phyloP scores from a whole-genome alignment of 345 rosid species.

The Populus euphratica region DNA sequence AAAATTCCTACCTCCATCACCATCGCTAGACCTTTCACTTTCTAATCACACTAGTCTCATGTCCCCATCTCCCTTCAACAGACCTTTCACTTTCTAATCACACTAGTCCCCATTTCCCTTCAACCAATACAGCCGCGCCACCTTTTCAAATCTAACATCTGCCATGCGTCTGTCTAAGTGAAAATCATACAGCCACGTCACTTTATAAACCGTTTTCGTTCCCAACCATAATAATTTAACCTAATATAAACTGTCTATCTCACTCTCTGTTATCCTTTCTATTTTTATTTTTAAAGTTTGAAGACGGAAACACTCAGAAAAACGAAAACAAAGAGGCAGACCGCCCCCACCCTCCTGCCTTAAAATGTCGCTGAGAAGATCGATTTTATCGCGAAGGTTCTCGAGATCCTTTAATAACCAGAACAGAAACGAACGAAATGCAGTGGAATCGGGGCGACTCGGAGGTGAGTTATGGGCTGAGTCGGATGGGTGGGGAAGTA shows the following conservation, averaged over 20 bases:
- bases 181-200: background rate
- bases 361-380: constrained; percentile 51
- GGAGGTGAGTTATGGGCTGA: background rate
- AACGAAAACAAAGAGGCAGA: background rate
- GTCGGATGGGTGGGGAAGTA: constrained; percentile 48
- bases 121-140: background rate
- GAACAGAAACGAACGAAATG: constrained; percentile 7
- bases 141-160: background rate
- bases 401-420: constrained; percentile 43
- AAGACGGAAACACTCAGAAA: background rate
- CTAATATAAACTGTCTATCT: background rate
- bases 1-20: constrained; percentile 2
- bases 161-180: background rate
- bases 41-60: background rate
- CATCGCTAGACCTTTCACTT: background rate
- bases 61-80: background rate
- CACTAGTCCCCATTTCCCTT: background rate
- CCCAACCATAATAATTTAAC: background rate
- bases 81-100: background rate
- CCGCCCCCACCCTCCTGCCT: background rate
- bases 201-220: background rate
- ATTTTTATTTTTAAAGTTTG: background rate
- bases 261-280: no score
- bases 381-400: constrained; percentile 57
- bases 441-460: constrained; percentile 10